Conservation (phyloP, 139 green algal species). For the Tetraselmis striata region DNA sequence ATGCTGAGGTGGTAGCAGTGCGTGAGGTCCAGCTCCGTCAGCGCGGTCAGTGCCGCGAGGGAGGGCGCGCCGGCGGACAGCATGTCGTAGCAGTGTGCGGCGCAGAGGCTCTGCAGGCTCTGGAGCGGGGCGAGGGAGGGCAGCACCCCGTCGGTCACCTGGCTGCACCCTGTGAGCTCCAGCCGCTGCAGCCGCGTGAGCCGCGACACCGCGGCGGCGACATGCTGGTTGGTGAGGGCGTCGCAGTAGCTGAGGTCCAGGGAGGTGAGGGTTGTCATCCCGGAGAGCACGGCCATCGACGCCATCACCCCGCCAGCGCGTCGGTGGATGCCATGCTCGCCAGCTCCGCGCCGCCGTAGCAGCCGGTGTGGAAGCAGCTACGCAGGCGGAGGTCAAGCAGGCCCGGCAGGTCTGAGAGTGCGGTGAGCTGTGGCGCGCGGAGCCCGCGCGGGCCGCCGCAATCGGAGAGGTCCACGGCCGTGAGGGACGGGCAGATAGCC, state of each 20-base stretch:
- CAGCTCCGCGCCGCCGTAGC: neutral
- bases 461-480: neutral
- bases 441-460: neutral
- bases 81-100: neutral
- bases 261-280: neutral
- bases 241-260: neutral
- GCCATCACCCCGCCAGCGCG: neutral
- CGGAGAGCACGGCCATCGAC: neutral
- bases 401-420: neutral
- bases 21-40: neutral
- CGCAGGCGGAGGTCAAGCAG: neutral
- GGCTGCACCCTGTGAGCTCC: neutral
- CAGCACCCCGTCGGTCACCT: neutral
- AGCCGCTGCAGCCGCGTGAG: neutral
- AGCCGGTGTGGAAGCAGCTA: neutral
- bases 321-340: neutral
- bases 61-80: neutral
- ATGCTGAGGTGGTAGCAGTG: neutral
- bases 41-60: neutral
- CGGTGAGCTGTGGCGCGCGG: neutral
- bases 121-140: neutral
- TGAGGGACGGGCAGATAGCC: neutral
- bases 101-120: neutral
- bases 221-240: neutral
- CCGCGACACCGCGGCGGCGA: neutral